Evolutionary conservation across 2,329 filamentous ascomycete species (phyloP), one percentile per base, ranked within the genome.

Genomic region (Aphanoascus verrucosus): DNA sequence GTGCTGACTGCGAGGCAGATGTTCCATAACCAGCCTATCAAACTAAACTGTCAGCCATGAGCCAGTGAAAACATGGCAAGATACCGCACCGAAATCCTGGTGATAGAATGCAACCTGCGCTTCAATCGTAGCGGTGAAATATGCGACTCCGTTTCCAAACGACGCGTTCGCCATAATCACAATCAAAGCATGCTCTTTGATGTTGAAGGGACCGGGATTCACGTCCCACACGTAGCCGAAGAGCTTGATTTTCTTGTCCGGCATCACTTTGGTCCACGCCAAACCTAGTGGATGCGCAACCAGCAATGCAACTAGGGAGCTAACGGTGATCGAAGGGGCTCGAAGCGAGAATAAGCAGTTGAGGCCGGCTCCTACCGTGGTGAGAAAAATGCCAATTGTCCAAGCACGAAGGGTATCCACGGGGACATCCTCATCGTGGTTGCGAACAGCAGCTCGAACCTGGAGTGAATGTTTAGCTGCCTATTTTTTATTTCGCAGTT

Each of bases 101-200:
- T 83, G 81, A 64, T 88, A 88, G 61, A 87, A 88, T 14, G 83
- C 76, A 15, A 80, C 70, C 67, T 87, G 84, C 0, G 84, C 84
- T 1, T 87, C 72, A 43, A 89, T 78, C 31, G 87, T 83, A 59
- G 88, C 85, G 0, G 84, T 88, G 0, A 84, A 83, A 60, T 88
- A 88, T 2, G 84, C 82, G 5, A 66, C 69, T 50, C 72, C 72
- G 56, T 68, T 67, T 77, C 81, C 48, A 72, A 82, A 85, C 4
- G 83, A 82, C 5, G 86, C 82, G 63, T 84, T 81, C 14, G 85
- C 83, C 74, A 74, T 77, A 51, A 75, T 66, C 14, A 71, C 69
- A 6, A 72, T 67, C 6, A 75, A 58, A 0, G 70, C 61, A 58
- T 75, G 73, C 49, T 75, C 73, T 52, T 75, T 76, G 55, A 73